phyloP scores from a whole-genome alignment of 805 yeast species.

The Ogataea henricii region DNA sequence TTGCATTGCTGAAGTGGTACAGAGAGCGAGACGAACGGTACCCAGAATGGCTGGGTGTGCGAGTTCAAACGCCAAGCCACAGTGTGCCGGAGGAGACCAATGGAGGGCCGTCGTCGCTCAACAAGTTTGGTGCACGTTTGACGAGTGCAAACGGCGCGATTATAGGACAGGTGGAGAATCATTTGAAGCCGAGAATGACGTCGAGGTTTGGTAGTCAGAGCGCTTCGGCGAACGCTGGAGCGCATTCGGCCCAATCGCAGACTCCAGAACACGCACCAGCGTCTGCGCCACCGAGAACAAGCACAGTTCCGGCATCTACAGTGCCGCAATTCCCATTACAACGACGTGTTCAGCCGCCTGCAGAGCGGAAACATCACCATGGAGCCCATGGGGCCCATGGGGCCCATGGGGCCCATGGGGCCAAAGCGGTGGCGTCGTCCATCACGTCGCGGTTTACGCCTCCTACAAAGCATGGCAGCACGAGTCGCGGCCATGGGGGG shows the following conservation, averaged over 20 bases:
- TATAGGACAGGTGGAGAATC: slow-evolving; percentile 20
- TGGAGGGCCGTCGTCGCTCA: slow-evolving; percentile 5
- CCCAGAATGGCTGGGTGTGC: slow-evolving; percentile 35
- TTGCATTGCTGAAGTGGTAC: slow-evolving; percentile 33
- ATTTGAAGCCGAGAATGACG: slow-evolving; percentile 11
- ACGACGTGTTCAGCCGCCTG: slow-evolving; percentile 7
- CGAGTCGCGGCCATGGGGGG: neutral
- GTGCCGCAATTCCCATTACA: slow-evolving; percentile 16
- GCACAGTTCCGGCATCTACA: slow-evolving; percentile 3
- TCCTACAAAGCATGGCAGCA: neutral
- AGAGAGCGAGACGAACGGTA: slow-evolving; percentile 19
- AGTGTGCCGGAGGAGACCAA: neutral
- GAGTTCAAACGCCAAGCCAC: too few species aligned
- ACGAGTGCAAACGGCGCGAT: slow-evolving; percentile 13
- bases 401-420: neutral
- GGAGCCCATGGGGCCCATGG: neutral
- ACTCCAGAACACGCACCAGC: too few species aligned
- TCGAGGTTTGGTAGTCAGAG: slow-evolving; percentile 17
- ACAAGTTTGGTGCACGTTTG: slow-evolving; percentile 17
- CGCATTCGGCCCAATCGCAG: neutral
- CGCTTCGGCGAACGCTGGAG: too few species aligned
- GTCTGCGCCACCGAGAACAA: neutral
- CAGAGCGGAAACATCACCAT: slow-evolving; percentile 6
- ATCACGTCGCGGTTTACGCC: slow-evolving; percentile 19
- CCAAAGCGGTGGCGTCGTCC: slow-evolving; percentile 12